Conservation (phyloP, 73 alveolate species). For the Paramecium sonneborni region DNA sequence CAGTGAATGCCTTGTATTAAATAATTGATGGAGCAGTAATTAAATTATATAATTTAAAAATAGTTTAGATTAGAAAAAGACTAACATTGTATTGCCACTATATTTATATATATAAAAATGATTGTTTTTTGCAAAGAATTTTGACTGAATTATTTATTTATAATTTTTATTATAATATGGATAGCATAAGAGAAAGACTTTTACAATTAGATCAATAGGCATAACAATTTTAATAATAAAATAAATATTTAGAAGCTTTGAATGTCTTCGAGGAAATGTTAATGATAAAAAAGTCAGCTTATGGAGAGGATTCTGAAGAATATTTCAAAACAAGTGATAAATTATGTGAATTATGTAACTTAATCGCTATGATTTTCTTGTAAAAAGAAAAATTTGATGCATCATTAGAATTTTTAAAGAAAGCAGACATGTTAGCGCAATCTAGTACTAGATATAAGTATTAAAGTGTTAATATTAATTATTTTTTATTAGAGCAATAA, state of each 20-base stretch:
- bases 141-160: neutral
- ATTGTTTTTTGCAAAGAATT: slow-evolving; percentile 4
- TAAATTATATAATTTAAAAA: neutral
- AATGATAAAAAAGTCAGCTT: slow-evolving; percentile 66
- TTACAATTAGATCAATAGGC: slow-evolving; percentile 76
- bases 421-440: slow-evolving; percentile 83
- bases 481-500: slow-evolving; percentile 71
- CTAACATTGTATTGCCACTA: neutral
- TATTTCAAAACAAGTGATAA: slow-evolving; percentile 73
- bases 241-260: slow-evolving; percentile 74
- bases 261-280: slow-evolving; percentile 78
- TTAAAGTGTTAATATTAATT: neutral
- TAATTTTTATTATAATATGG: slow-evolving; percentile 33
- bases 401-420: slow-evolving; percentile 82
- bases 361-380: slow-evolving; percentile 82
- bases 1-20: neutral
- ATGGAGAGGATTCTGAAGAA: slow-evolving; percentile 83
- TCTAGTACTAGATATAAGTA: slow-evolving; percentile 69
- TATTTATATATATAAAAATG: neutral
- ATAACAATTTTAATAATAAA: slow-evolving; percentile 59
- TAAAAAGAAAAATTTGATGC: slow-evolving; percentile 85
- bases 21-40: neutral
- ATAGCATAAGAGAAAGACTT: slow-evolving; percentile 64
- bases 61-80: neutral
- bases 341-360: slow-evolving; percentile 86